Base-by-base conservation (phyloP, 1,284 basidiomycete species). In the Sporisorium graminicola region DNA sequence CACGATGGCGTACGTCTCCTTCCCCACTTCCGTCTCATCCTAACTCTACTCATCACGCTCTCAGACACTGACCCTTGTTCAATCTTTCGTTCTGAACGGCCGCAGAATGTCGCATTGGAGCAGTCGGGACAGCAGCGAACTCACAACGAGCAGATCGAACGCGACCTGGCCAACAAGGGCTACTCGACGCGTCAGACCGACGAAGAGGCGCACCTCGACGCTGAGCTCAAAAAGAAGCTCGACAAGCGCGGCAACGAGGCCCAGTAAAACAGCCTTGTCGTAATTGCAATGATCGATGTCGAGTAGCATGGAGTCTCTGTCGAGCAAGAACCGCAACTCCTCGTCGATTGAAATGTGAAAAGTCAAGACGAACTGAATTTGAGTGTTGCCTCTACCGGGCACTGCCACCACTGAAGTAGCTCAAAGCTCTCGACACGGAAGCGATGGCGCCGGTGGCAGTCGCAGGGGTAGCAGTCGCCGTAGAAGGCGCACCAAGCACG, bases 191-290 rank as follows among this genome's bases (percentile, higher is more conserved):
- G 66, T 35, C 62, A 61, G 27, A 70, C 63, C 14, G 66, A 69
- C 52, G 18, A 69, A 46, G 58, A 74, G 37, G 66, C 53, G 7
- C 29, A 20, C 2, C 22, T 57, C 27, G 66, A 74, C 14, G 66
- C 59, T 12, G 72, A 69, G 13, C 56, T 74, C 51, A 74, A 67
- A 35, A 57, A 58, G 52, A 75, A 70, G 67, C 73, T 75, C 51
- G 67, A 75, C 58, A 66, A 70, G 53, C 66, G 73, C 13, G 67
- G 63, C 5, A 74, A 74, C 24, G 50, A 58, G 33, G 56, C 73
- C 37, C 73, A 75, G 53, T 70, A 51, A 40, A 5, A 44, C 18
- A 14, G 33, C 33, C 12, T 44, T 29, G n/a, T 16, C 49, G 29
- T 31, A 14, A 33, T 43, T 27, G 46, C 24, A 55, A 43, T 14